Percentiles rank a stretch among this genome's conserved stretches.
phyloP scores from a whole-genome alignment of 164 flowering plant species.

The Umbellularia californica region DNA sequence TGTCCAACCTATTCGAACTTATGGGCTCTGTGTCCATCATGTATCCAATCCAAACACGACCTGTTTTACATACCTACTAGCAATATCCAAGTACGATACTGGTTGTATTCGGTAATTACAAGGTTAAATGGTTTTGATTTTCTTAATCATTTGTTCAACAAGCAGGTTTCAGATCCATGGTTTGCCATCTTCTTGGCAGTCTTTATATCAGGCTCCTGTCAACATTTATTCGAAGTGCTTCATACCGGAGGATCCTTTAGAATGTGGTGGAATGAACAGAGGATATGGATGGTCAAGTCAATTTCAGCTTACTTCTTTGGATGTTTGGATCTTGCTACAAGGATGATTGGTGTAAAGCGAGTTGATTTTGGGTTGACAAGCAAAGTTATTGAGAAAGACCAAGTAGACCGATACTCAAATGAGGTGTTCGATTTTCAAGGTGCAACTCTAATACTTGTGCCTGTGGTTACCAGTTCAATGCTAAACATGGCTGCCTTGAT shows the following conservation, averaged over 20 bases:
- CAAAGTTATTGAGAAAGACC: constrained; percentile 26
- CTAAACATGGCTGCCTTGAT: constrained; percentile 17
- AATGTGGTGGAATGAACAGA: constrained; percentile 18
- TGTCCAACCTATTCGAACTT: too few species aligned
- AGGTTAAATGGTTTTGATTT: too few species aligned
- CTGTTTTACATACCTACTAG: too few species aligned
- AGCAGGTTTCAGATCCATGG: constrained; percentile 28
- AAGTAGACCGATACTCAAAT: constrained; percentile 16
- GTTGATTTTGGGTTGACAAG: constrained; percentile 29
- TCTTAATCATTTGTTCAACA: too few species aligned
- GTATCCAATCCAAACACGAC: too few species aligned
- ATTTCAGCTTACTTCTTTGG: constrained; percentile 16
- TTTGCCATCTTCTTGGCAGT: constrained; percentile 12
- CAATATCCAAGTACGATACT: too few species aligned
- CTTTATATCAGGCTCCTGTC: constrained; percentile 10
- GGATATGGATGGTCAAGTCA: constrained; percentile 20
- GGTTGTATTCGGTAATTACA: too few species aligned
- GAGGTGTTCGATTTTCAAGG: constrained; percentile 33
- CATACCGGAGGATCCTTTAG: constrained; percentile 15
- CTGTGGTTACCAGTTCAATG: constrained; percentile 15
- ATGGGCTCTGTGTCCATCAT: too few species aligned
- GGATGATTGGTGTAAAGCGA: constrained; percentile 14
- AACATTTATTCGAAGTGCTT: constrained; percentile 15
- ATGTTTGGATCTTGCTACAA: constrained; percentile 14
- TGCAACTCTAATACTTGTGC: constrained; percentile 19